A percentile compares a stretch with the other conserved stretches of the same genome.
Conservation (phyloP, 352 stramenopile genomes). For the Pythium rhizo-oryzae region DNA sequence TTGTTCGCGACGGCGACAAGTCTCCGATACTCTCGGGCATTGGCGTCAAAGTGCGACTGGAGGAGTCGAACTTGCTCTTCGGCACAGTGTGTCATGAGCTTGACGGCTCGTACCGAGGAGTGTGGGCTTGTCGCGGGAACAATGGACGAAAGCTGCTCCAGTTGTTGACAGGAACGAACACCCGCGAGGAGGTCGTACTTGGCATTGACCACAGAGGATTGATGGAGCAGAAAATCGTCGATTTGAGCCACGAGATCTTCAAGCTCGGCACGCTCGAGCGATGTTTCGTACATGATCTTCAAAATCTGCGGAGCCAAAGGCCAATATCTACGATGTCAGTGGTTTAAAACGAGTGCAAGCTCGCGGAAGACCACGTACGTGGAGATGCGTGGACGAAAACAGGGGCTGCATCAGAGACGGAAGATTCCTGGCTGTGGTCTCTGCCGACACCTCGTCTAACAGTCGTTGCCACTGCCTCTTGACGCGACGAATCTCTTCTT, state of each 20-base stretch:
- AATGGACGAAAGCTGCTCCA: conserved; percentile 17
- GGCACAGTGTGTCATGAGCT: conserved; percentile 25
- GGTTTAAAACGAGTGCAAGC: too few relatives aligned
- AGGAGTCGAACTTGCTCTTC: conserved; percentile 26
- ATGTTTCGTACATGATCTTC: conserved; percentile 33
- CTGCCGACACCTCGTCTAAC: conserved; percentile 4
- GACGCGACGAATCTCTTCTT: conserved; percentile 7
- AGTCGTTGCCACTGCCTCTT: conserved; percentile 30
- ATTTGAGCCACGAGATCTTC: conserved; percentile 17
- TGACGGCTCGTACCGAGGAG: conserved; percentile 6
- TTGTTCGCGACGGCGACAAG: conserved; percentile 33
- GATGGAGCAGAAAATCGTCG: conserved; percentile 38
- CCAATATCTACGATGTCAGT: too few relatives aligned
- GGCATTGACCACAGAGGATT: conserved; percentile 35
- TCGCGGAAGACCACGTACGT: not conserved
- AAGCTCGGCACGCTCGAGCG: conserved; percentile 20
- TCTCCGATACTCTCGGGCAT: conserved; percentile 21
- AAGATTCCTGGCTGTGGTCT: not conserved
- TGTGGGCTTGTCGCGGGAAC: not conserved
- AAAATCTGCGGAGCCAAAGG: conserved; percentile 28
- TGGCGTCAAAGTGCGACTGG: conserved; percentile 21
- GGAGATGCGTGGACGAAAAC: conserved; percentile 32
- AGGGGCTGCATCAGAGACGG: conserved; percentile 14
- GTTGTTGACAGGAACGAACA: conserved; percentile 15
- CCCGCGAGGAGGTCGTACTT: conserved; percentile 35